Evolutionary conservation across 768 basidiomycete genomes (phyloP).

Genomic region (Mycena belliarum): DNA sequence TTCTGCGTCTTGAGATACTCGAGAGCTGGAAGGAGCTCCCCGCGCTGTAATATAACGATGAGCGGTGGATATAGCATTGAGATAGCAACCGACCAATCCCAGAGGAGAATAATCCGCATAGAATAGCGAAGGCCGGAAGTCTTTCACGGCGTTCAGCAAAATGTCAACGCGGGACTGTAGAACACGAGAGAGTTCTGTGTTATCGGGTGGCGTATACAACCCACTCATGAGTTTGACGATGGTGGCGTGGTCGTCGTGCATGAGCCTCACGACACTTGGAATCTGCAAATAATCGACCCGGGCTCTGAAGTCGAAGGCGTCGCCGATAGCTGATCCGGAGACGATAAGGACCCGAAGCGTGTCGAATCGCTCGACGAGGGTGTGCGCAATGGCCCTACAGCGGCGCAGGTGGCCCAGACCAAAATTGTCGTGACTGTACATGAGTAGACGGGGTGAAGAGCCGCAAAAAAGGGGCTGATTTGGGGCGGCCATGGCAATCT

Average conservation of each 20-base stretch:
- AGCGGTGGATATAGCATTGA: no score
- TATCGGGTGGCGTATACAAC: slow-evolving; percentile 1
- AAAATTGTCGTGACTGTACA: slow-evolving; percentile 14
- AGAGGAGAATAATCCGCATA: slow-evolving; percentile 8
- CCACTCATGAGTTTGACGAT: slow-evolving; percentile 12
- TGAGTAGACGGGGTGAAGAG: not conserved
- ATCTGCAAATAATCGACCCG: slow-evolving; percentile 12
- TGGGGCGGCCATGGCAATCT: slow-evolving; percentile 1
- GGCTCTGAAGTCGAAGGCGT: slow-evolving; percentile 10
- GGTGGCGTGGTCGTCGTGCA: slow-evolving; percentile 7
- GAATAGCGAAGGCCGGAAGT: slow-evolving; percentile 1
- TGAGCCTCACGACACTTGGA: slow-evolving; percentile 5
- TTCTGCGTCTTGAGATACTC: slow-evolving; percentile 10
- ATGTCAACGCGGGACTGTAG: slow-evolving; percentile 2
- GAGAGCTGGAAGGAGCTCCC: slow-evolving; percentile 1
- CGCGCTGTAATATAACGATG: not conserved
- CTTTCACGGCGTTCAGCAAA: slow-evolving; percentile 5
- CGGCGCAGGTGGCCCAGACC: slow-evolving; percentile 9
- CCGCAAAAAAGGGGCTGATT: not conserved
- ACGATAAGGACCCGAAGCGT: slow-evolving; percentile 1
- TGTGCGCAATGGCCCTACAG: slow-evolving; percentile 6
- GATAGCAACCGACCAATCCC: not conserved
- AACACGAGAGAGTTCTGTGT: slow-evolving; percentile 2
- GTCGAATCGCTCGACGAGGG: slow-evolving; percentile 6
- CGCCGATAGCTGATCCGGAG: slow-evolving; percentile 8